These are phyloP conservation scores for Tetrahymena malaccensis DNA, from an alignment of 73 alveolate species.

Conservation along the genomic window DNA sequence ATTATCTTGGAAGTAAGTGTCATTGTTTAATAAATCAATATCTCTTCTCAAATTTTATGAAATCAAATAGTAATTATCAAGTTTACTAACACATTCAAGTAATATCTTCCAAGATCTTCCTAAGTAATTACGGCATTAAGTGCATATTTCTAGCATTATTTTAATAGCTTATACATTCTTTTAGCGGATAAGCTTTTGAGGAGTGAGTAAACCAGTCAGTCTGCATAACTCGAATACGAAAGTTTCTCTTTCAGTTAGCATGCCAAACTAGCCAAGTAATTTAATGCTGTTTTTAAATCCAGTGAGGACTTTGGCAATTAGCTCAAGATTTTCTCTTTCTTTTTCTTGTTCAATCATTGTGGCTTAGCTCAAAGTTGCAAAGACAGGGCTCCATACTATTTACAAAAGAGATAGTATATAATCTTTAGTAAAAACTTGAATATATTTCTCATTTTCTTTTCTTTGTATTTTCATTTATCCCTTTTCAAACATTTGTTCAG, in stretches of 20 bases:
- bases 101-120: slow-evolving; percentile 56
- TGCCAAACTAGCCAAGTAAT: slow-evolving; percentile 48
- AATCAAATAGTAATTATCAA: slow-evolving; percentile 32
- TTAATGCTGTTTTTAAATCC: slow-evolving; percentile 62
- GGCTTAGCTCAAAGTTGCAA: slow-evolving; percentile 53
- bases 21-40: background rate
- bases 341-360: slow-evolving; percentile 50
- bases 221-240: slow-evolving; percentile 59
- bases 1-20: background rate
- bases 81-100: slow-evolving; percentile 52
- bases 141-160: slow-evolving; percentile 52
- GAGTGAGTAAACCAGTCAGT: slow-evolving; percentile 45
- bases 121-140: slow-evolving; percentile 52
- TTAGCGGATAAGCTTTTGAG: slow-evolving; percentile 38
- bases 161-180: slow-evolving; percentile 61
- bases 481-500: slow-evolving; percentile 72
- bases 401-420: slow-evolving; percentile 57
- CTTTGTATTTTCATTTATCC: slow-evolving; percentile 61
- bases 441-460: background rate
- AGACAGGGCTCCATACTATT: slow-evolving; percentile 55
- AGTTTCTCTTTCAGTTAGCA: slow-evolving; percentile 60
- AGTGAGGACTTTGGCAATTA: slow-evolving; percentile 44
- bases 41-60: background rate
- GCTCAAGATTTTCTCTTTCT: slow-evolving; percentile 49
- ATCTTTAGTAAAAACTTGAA: slow-evolving; percentile 2